Conservation (phyloP, 169 alveolate species). For the Pseudocohnilembus persalinus region DNA sequence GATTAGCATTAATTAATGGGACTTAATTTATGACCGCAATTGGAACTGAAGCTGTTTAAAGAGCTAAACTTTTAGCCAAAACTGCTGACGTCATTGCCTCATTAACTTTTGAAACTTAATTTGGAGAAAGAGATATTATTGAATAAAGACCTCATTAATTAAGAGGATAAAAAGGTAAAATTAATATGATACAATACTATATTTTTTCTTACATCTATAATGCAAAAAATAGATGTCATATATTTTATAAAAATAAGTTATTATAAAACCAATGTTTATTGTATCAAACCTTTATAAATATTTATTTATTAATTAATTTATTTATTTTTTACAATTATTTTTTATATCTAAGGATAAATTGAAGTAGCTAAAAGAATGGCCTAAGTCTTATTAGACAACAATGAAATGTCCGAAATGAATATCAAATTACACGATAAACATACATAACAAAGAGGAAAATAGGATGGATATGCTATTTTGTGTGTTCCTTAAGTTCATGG, state of each 20-base stretch:
- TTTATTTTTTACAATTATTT: too few relatives aligned
- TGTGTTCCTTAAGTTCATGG: slow-evolving; percentile 63
- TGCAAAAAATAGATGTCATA: too few relatives aligned
- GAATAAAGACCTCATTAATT: slow-evolving; percentile 32
- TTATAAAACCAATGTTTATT: too few relatives aligned
- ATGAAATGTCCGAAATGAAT: not conserved
- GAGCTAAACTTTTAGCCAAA: slow-evolving; percentile 28
- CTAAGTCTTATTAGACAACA: not conserved
- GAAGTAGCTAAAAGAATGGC: slow-evolving; percentile 52
- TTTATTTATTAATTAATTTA: too few relatives aligned
- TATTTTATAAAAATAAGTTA: too few relatives aligned
- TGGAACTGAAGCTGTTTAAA: slow-evolving; percentile 46
- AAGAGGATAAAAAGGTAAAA: not conserved
- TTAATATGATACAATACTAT: too few relatives aligned
- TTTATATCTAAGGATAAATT: slow-evolving; percentile 30
- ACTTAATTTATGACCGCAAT: slow-evolving; percentile 60
- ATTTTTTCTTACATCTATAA: too few relatives aligned
- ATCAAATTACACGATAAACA: not conserved
- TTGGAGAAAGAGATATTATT: slow-evolving; percentile 25
- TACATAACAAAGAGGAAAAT: not conserved
- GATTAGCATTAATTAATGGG: slow-evolving; percentile 68
- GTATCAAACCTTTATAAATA: too few relatives aligned
- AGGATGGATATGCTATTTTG: slow-evolving; percentile 14
- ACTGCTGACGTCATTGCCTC: slow-evolving; percentile 39
- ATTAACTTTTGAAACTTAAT: slow-evolving; percentile 30